Percentiles rank a stretch among this genome's conserved stretches.
Conservation (phyloP, 208 protist species). For the Borovskyia barvae region DNA sequence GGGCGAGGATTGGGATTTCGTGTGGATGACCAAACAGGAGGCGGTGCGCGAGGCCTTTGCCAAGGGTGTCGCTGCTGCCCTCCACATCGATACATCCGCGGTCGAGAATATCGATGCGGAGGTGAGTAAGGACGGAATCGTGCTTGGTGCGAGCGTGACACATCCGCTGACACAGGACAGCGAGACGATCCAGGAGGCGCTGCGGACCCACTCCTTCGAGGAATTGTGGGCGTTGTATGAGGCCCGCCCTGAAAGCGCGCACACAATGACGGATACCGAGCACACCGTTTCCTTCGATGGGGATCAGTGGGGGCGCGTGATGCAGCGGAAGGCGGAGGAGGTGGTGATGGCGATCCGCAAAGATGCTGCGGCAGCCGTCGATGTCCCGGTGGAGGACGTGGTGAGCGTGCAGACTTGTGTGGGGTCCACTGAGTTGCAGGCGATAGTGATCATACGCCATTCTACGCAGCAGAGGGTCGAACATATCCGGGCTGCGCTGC, state of each 20-base stretch:
- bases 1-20: constrained; percentile 58
- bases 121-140: constrained; percentile 21
- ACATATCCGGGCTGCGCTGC: no score
- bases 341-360: constrained; percentile 16
- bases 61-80: constrained; percentile 36
- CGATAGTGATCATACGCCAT: constrained; percentile 28
- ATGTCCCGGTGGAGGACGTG: constrained; percentile 5
- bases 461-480: constrained; percentile 41
- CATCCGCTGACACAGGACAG: constrained; percentile 37
- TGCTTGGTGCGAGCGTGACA: constrained; percentile 31
- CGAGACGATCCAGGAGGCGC: constrained; percentile 43
- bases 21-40: constrained; percentile 28
- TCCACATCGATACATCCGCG: constrained; percentile 27
- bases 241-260: constrained; percentile 33
- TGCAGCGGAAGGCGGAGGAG: background rate
- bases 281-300: constrained; percentile 61
- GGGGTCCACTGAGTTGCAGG: constrained; percentile 13
- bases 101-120: constrained; percentile 15
- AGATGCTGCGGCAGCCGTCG: constrained; percentile 37
- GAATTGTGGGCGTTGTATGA: constrained; percentile 55
- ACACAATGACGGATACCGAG: constrained; percentile 36
- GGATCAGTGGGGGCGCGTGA: constrained; percentile 46
- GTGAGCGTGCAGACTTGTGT: constrained; percentile 21
- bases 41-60: constrained; percentile 41
- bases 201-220: constrained; percentile 41